Base-by-base conservation (phyloP, 2,329 filamentous ascomycete species). In the Spiromastix sp. region DNA sequence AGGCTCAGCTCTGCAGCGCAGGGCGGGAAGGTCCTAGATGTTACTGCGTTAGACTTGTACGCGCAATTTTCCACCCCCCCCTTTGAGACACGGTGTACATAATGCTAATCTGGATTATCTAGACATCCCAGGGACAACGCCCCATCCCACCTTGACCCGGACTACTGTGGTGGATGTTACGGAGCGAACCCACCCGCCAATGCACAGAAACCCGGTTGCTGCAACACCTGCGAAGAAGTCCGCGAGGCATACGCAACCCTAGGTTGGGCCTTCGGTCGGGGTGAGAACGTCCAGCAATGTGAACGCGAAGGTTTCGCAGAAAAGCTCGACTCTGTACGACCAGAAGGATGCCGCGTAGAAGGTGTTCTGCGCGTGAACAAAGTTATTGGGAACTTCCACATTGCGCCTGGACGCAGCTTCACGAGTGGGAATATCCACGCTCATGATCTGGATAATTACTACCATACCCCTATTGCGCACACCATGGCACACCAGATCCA, bases 341-440 rank as follows among this genome's bases (percentile, higher is more conserved):
- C 79, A 34, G 93, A 98, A 64, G 91, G 91, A 40, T 98, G 91
- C 64, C 84, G 91, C 33, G 82, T 98, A 45, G 86, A 95, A 59
- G 91, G 91, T 40, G 77, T 77, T 25, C 74, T 98, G 48, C 83
- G 85, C 31, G 93, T 98, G 47, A 98, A 98, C 72, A 98, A 98
- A 66, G 91, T 98, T 17, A 74, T 98, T 36, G 91, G 91, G 38
- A 98, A 98, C 68, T 98, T 98, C 72, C 91, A 98, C 62, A 81
- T 98, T 50, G 91, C 93, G 1, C 91, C 91, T 1, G 91, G 91
- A 50, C 85, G 89, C 62, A 89, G 81, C 59, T 96, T 96, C 72
- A 93, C 82, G 60, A 93, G 84, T 54, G 86, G 85, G 47, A 93
- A 94, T 66, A 81, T 96, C 76, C 91, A 98, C 64, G 85, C 95